Percentiles rank a stretch among this genome's conserved stretches.
These are phyloP conservation scores for Candida tropicalis DNA, from an alignment of 1,139 yeast species.

Conservation along the genomic window DNA sequence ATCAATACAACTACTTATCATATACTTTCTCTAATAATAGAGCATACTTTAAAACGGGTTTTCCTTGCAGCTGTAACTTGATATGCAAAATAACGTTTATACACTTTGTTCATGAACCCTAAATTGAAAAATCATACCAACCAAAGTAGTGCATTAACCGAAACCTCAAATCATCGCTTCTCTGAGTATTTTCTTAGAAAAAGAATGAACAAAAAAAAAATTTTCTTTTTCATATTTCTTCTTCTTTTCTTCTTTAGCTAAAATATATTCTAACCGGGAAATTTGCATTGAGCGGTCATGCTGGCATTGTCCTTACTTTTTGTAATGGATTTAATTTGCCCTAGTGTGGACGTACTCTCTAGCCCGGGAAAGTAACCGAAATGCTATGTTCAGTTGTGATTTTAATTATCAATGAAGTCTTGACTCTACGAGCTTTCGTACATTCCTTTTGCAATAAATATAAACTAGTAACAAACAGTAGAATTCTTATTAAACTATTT, in stretches of 20 bases:
- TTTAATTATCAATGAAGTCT: constrained; percentile 21
- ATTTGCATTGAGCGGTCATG: constrained; percentile 36
- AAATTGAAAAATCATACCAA: too few relatives aligned
- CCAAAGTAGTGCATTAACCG: too few relatives aligned
- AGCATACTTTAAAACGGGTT: too few relatives aligned
- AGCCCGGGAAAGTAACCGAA: constrained; percentile 34
- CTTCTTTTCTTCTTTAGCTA: constrained; percentile 20
- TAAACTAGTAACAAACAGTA: too few relatives aligned
- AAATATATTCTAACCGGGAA: constrained; percentile 25
- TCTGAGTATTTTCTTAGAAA: too few relatives aligned
- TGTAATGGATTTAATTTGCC: constrained; percentile 14
- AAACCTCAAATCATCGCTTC: too few relatives aligned
- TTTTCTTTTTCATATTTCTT: background rate
- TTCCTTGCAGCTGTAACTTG: too few relatives aligned
- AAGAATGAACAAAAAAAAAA: background rate
- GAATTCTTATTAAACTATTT: too few relatives aligned
- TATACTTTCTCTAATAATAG: too few relatives aligned
- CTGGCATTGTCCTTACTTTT: constrained; percentile 19
- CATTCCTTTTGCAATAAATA: constrained; percentile 16
- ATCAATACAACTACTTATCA: too few relatives aligned
- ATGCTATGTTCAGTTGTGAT: constrained; percentile 32
- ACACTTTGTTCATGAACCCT: too few relatives aligned
- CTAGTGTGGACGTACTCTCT: constrained; percentile 43
- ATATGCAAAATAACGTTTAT: too few relatives aligned
- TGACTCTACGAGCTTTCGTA: constrained; percentile 35